Evolutionary conservation across 169 alveolate species (phyloP), one percentile per base, ranked within the genome.

Genomic region (Eimeria praecox): DNA sequence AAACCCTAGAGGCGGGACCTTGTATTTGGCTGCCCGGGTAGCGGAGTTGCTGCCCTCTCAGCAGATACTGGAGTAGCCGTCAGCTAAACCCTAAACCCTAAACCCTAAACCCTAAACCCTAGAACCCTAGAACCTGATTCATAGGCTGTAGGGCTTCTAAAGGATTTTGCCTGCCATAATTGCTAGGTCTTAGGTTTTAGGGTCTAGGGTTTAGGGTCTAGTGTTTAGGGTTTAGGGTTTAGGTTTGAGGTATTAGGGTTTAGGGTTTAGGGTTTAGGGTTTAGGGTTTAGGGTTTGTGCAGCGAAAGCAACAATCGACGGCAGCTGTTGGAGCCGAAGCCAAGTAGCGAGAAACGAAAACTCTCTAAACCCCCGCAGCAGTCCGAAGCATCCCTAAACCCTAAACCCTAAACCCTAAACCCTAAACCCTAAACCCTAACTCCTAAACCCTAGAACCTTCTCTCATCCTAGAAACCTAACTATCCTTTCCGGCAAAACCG

Each of bases 251-350:
- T 40, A n/a, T 69, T 69, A 77, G 42, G 46, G 44, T n/a, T 69
- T 24, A 69, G 80, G 80, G 80, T 69, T 69, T 69, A 77, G 87
- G 87, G 87, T 77, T 77, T 77, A 69, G 87, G 87, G 87, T 44
- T 77, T 77, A 40, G 46, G 52, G 59, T 46, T 38, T n/a, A 46
- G 49, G 59, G 64, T 77, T 77, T 40, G 30, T 77, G 87, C 87
- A 77, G 56, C 62, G 24, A 38, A 30, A 38, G 62, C 3, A 77
- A 77, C 14, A 40, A 18, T 8, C 14, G 64, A n/a, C 56, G n/a
- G 33, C 46, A 12, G 38, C 8, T 77, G 38, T 33, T 35, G 56
- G 59, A 38, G 18, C 87, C 56, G 35, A 24, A 16, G 16, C 10
- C 40, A 5, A 30, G 38, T 18, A 62, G 87, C 24, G 87, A 77